Conservation (phyloP, 2,329 filamentous ascomycete species). For the Paracoccidioides brasiliensis region DNA sequence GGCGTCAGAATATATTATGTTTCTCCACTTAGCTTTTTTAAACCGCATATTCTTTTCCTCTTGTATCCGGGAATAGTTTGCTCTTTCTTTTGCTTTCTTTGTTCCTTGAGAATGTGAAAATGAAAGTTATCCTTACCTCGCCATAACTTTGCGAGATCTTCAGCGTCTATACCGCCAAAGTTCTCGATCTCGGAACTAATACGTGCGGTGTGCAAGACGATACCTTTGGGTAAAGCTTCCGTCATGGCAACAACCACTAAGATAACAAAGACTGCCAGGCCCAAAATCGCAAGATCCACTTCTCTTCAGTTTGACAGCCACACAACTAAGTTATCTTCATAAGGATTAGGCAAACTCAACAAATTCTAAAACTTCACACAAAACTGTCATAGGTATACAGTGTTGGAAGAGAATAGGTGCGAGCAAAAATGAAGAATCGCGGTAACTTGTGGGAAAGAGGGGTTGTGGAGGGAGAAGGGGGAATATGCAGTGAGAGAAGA, state of each 20-base stretch:
- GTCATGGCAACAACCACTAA: slow-evolving; percentile 21
- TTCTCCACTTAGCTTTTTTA: background rate
- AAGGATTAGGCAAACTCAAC: background rate
- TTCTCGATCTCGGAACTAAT: slow-evolving; percentile 26
- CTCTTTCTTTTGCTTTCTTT: background rate
- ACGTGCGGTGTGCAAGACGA: slow-evolving; percentile 25
- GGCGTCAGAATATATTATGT: background rate
- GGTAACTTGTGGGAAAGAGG: too few species aligned
- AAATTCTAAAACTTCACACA: background rate
- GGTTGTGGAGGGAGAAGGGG: background rate
- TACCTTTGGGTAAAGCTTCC: slow-evolving; percentile 26
- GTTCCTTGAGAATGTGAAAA: background rate
- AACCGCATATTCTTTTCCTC: background rate
- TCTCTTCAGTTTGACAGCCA: slow-evolving; percentile 1
- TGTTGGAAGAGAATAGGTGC: background rate
- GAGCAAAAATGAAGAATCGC: background rate
- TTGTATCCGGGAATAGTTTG: background rate
- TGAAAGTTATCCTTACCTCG: slow-evolving; percentile 28
- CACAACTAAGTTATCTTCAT: background rate
- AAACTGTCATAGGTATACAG: background rate
- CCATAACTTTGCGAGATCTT: slow-evolving; percentile 35
- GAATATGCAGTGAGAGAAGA: background rate
- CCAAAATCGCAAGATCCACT: background rate
- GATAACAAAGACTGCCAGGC: background rate
- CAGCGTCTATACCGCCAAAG: slow-evolving; percentile 25